Evolutionary conservation across 2,329 filamentous ascomycete genomes (phyloP), one percentile per base, ranked within the genome.

Genomic region (Xylaria sp.): DNA sequence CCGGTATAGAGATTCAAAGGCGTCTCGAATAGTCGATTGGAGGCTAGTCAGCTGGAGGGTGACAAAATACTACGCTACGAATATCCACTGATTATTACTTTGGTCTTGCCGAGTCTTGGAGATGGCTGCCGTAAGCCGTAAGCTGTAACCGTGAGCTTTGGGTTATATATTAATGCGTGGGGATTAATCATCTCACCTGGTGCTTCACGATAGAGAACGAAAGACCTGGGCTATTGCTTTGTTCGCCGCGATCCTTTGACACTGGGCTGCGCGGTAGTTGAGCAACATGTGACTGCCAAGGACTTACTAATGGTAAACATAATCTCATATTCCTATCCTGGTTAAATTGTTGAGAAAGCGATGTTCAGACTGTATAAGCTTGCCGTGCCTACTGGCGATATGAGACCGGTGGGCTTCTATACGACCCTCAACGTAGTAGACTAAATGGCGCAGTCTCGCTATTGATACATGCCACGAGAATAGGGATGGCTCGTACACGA

Each of bases 371-470:
- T 20, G 25, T 12, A 57, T 2, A 20, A 23, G 32, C 58, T 46
- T 20, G 18, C 23, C 41, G 23, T 20, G 63, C 63, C 54, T 60
- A 54, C 34, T 48, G 4, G 18, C 51, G 39, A 28, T 54, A 54
- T n/a, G n/a, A 25, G 13, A 51, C 23, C 23, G 44, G 25, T 54
- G 52, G 4, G 15, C 28, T 20, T 48, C 60, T 66, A 54, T 54
- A 66, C 60, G 65, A 62, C 65, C 48, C 60, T 70, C 60, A 56
- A 64, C 59, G 46, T 59, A 60, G 63, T 64, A 51, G 54, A 59
- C 50, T 34, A 51, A 54, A 48, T 15, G 55, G 5, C 32, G 50
- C 20, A 32, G 56, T 64, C 57, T 61, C 10, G 25, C 4, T 46
- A 46, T 39, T 8, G 51, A 52, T 63, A 56, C 23, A 56, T 61